Evolutionary conservation across 257 asterid genomes (phyloP).

Genomic region (Petunia axillaris): DNA sequence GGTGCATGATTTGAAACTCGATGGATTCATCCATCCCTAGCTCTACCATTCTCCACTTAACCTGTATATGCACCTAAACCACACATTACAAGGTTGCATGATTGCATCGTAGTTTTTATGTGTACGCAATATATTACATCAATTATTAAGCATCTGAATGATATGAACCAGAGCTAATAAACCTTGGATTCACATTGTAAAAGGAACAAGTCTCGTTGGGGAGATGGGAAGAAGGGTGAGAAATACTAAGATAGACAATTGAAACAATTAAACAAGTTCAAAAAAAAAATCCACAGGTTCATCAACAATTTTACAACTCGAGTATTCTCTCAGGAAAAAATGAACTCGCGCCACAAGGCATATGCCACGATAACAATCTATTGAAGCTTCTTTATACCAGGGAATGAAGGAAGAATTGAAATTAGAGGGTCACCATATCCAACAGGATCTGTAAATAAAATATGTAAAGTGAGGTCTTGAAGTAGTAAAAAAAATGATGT

Average conservation of each 20-base stretch:
- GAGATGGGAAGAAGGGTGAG: too few relatives aligned
- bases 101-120: neutral
- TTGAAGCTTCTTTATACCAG: conserved; percentile 65
- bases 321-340: conserved; percentile 2
- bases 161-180: neutral
- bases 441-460: conserved; percentile 59
- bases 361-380: conserved; percentile 17
- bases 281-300: neutral
- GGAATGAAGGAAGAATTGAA: conserved; percentile 84
- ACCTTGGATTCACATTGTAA: neutral
- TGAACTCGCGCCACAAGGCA: neutral
- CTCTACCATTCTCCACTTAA: too few relatives aligned
- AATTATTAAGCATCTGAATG: neutral
- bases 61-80: too few relatives aligned
- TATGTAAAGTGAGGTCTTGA: neutral
- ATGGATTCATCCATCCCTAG: too few relatives aligned
- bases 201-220: neutral
- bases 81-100: too few relatives aligned
- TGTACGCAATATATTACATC: neutral
- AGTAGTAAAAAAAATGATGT: neutral
- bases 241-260: neutral
- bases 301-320: conserved; percentile 12
- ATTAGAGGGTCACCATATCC: conserved; percentile 87
- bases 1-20: too few relatives aligned
- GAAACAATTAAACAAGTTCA: neutral